Percentiles rank a stretch among this genome's conserved stretches.
phyloP scores from a whole-genome alignment of 192 early-diverging fungal genomes.

The Backusella morwellensis region DNA sequence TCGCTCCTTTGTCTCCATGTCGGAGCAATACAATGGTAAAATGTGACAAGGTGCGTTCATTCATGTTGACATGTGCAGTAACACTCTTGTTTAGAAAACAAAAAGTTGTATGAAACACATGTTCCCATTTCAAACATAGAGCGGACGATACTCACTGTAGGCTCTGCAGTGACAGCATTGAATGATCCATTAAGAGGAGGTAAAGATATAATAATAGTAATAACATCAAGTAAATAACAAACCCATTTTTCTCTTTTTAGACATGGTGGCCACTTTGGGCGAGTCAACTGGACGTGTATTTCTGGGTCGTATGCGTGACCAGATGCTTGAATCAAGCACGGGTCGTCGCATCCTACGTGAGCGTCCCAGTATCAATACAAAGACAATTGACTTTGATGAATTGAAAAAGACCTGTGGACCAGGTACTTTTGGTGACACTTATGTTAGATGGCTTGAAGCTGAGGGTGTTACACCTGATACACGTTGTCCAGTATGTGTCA shows the following conservation, averaged over 20 bases:
- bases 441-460: constrained; percentile 75
- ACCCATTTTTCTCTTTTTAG: constrained; percentile 36
- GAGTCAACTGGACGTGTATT: constrained; percentile 81
- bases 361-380: constrained; percentile 74
- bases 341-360: constrained; percentile 86
- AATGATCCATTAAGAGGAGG: constrained; percentile 72
- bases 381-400: constrained; percentile 62
- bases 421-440: constrained; percentile 85
- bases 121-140: constrained; percentile 64
- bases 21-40: not conserved
- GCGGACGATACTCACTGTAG: constrained; percentile 63
- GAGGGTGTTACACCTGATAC: constrained; percentile 83
- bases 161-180: constrained; percentile 74
- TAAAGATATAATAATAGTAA: constrained; percentile 20
- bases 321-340: constrained; percentile 70
- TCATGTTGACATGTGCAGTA: not conserved
- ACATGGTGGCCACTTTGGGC: constrained; percentile 86
- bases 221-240: not conserved
- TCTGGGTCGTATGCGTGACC: constrained; percentile 66
- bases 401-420: constrained; percentile 59
- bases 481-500: constrained; percentile 59
- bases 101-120: constrained; percentile 56
- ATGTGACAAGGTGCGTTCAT: too few species aligned
- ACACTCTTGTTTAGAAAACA: constrained; percentile 7
- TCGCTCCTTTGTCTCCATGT: not conserved